These are phyloP conservation scores for Thermothelomyces thermophilus DNA, from an alignment of 2,329 filamentous ascomycete genomes.

Conservation along the genomic window DNA sequence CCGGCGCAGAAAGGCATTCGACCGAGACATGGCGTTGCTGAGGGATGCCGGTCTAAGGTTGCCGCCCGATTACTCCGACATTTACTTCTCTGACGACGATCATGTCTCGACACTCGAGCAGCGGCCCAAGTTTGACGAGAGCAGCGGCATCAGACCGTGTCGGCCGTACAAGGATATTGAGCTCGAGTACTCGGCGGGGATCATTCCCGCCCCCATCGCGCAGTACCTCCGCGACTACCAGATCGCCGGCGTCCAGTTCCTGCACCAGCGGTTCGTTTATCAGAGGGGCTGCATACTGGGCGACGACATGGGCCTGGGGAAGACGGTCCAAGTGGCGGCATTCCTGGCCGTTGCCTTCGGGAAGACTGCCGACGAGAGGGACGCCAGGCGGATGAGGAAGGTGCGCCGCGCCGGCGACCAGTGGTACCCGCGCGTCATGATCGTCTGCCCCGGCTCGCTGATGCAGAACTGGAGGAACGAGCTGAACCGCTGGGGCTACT, in stretches of 20 bases:
- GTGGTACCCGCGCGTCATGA: conserved; percentile 80
- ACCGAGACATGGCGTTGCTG: conserved; percentile 51
- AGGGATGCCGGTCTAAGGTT: conserved; percentile 64
- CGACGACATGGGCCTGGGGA: conserved; percentile 96
- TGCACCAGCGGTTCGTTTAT: conserved; percentile 84
- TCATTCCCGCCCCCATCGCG: conserved; percentile 83
- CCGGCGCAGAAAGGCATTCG: conserved; percentile 61
- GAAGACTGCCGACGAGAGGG: conserved; percentile 83
- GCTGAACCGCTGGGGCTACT: conserved; percentile 88
- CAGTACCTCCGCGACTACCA: conserved; percentile 93
- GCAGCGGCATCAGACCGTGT: conserved; percentile 54
- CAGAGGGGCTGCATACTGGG: conserved; percentile 87
- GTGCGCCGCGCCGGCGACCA: conserved; percentile 55
- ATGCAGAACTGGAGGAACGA: conserved; percentile 91
- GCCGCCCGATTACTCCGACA: conserved; percentile 68
- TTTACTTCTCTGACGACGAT: conserved; percentile 68
- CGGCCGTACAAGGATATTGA: conserved; percentile 68
- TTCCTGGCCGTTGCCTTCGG: conserved; percentile 90
- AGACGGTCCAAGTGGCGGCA: conserved; percentile 91
- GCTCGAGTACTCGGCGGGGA: conserved; percentile 66
- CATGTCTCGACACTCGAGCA: conserved; percentile 44
- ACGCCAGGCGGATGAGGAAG: conserved; percentile 81
- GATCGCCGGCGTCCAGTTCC: conserved; percentile 72
- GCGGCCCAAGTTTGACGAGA: conserved; percentile 59
- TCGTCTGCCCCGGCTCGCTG: conserved; percentile 82